A percentile compares a stretch with the other conserved stretches of the same genome.
phyloP scores from a whole-genome alignment of 441 rosid species.

The Breynia disticha region DNA sequence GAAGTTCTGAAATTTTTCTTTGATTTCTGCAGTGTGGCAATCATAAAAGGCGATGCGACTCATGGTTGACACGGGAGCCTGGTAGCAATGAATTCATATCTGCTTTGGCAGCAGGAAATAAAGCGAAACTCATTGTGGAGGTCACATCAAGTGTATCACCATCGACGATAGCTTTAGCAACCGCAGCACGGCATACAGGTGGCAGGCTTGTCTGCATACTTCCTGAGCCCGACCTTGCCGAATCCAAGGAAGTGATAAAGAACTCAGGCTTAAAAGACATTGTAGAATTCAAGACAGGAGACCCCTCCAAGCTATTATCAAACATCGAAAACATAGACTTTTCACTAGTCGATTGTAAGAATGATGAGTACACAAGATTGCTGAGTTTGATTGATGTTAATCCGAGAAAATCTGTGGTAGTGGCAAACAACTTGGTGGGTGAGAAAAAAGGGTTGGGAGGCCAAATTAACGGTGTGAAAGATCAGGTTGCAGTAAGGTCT shows the following conservation, averaged over 20 bases:
- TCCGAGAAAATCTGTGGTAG: conserved; percentile 28
- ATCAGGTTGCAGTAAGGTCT: conserved; percentile 28
- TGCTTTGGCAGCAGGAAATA: conserved; percentile 37
- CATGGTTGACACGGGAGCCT: conserved; percentile 21
- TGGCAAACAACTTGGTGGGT: conserved; percentile 33
- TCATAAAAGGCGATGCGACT: conserved; percentile 13
- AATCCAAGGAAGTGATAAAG: conserved; percentile 20
- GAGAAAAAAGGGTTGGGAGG: conserved; percentile 29
- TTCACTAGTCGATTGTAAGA: conserved; percentile 35
- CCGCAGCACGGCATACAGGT: conserved; percentile 33
- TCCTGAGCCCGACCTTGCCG: conserved; percentile 24
- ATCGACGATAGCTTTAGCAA: conserved; percentile 35
- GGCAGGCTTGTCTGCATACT: conserved; percentile 34
- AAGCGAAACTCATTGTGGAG: conserved; percentile 37
- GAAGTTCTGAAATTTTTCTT: too few species aligned
- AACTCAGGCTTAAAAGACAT: conserved; percentile 29
- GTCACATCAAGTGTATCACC: conserved; percentile 25
- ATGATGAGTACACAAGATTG: conserved; percentile 20
- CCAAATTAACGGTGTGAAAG: conserved; percentile 17
- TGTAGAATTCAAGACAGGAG: conserved; percentile 36
- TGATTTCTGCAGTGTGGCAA: conserved; percentile 28
- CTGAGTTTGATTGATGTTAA: conserved; percentile 27
- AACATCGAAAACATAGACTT: conserved; percentile 30
- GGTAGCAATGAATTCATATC: conserved; percentile 40
- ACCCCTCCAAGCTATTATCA: conserved; percentile 26